A percentile compares a stretch with the other conserved stretches of the same genome.
Conservation (phyloP, 2,329 filamentous ascomycete genomes). For the Fusarium proliferatum region DNA sequence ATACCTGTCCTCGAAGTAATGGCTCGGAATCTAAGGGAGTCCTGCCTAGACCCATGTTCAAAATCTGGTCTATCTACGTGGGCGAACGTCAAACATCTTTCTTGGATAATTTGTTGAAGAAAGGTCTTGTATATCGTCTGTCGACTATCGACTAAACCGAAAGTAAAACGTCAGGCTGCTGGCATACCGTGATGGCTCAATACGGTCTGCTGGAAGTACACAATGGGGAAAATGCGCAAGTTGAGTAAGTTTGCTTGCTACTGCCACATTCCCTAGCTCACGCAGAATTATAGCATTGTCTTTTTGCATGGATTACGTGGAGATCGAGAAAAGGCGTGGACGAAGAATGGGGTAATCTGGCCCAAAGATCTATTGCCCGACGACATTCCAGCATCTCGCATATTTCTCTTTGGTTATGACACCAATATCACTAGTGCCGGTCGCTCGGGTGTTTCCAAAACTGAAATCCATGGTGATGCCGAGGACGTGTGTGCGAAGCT, state of each 20-base stretch:
- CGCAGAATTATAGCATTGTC: rapidly evolving
- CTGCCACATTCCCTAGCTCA: rapidly evolving
- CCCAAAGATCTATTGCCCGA: rapidly evolving
- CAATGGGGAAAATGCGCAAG: background rate
- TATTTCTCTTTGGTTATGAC: background rate
- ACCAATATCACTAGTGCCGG: rapidly evolving
- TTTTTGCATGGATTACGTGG: background rate
- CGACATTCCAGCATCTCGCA: background rate
- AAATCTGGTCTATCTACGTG: too few species aligned
- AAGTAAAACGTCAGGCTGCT: background rate
- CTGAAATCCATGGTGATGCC: background rate
- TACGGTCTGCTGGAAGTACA: background rate
- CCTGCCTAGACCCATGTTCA: too few species aligned
- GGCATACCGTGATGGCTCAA: rapidly evolving
- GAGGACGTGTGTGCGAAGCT: background rate
- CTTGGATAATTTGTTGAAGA: rapidly evolving
- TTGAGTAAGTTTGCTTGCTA: rapidly evolving
- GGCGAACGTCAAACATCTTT: background rate
- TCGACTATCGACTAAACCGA: too few species aligned
- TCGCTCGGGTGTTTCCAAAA: rapidly evolving
- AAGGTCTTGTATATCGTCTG: rapidly evolving
- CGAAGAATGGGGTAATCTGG: background rate
- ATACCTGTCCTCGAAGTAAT: rapidly evolving
- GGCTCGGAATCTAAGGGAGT: too few species aligned
- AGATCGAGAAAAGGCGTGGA: rapidly evolving